Percentiles rank a stretch among this genome's conserved stretches.
phyloP scores from a whole-genome alignment of 2,329 filamentous ascomycete genomes.

The Cordyceps javanica region DNA sequence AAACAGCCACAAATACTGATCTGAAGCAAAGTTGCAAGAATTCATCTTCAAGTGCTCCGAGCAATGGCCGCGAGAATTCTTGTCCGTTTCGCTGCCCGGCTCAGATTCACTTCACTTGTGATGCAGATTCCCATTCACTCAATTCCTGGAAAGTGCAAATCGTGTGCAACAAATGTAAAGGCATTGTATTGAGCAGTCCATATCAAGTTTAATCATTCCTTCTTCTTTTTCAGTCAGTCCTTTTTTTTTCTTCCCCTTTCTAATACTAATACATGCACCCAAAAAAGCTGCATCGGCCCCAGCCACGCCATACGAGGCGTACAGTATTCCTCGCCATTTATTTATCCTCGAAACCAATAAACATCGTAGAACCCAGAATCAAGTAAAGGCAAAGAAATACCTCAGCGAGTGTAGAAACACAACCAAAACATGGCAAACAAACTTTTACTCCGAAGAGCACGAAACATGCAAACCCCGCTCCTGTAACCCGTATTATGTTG shows the following conservation, averaged over 20 bases:
- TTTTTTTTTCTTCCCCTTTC: neutral
- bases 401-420: neutral
- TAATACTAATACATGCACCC: conserved; percentile 12
- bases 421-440: neutral
- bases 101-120: neutral
- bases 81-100: neutral
- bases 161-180: neutral
- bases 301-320: too few relatives aligned
- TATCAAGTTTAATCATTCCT: neutral
- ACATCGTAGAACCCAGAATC: neutral
- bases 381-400: neutral
- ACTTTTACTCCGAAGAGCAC: conserved; percentile 10
- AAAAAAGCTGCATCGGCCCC: neutral
- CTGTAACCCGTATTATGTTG: conserved; percentile 12
- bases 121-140: neutral
- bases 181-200: neutral
- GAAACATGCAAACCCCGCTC: neutral
- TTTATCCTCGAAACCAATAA: neutral
- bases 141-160: neutral
- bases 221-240: neutral
- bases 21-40: neutral
- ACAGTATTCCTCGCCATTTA: neutral
- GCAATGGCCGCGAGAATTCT: neutral
- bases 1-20: neutral
- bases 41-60: neutral